phyloP scores from a whole-genome alignment of 345 rosid genomes.

The Nasturtium officinale region DNA sequence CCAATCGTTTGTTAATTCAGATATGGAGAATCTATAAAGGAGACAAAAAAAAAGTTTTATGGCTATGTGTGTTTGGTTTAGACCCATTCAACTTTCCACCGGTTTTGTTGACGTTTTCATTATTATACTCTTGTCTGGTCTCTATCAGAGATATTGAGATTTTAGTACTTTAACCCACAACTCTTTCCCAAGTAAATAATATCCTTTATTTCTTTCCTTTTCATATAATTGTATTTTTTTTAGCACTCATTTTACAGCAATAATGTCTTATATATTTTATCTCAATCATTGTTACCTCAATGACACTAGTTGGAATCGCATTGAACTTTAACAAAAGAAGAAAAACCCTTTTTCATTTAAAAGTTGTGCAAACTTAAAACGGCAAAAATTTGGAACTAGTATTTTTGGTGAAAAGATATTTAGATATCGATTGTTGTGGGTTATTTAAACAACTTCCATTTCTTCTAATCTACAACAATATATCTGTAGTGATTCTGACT shows the following conservation, averaged over 20 bases:
- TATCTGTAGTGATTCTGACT: too few relatives aligned
- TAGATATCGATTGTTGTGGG: too few relatives aligned
- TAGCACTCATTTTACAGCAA: neutral
- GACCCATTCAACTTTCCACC: constrained; percentile 37
- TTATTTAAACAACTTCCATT: too few relatives aligned
- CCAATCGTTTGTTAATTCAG: constrained; percentile 18
- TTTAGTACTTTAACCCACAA: constrained; percentile 9
- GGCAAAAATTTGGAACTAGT: too few relatives aligned
- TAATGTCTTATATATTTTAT: neutral
- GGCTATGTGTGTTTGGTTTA: constrained; percentile 30
- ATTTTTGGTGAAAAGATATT: too few relatives aligned
- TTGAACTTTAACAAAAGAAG: too few relatives aligned
- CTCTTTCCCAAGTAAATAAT: neutral
- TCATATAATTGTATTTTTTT: too few relatives aligned
- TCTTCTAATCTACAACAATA: too few relatives aligned
- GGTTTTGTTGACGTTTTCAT: constrained; percentile 30
- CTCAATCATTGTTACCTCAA: neutral
- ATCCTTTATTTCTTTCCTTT: neutral
- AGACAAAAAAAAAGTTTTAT: constrained; percentile 36
- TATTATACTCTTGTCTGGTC: constrained; percentile 21
- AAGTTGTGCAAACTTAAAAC: too few relatives aligned
- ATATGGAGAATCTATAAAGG: constrained; percentile 37
- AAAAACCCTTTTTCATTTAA: too few relatives aligned
- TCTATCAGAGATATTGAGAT: constrained; percentile 23
- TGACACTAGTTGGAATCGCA: too few relatives aligned